A percentile compares a stretch with the other conserved stretches of the same genome.
phyloP scores from a whole-genome alignment of 1,284 basidiomycete genomes.

The Cronartium quercuum region DNA sequence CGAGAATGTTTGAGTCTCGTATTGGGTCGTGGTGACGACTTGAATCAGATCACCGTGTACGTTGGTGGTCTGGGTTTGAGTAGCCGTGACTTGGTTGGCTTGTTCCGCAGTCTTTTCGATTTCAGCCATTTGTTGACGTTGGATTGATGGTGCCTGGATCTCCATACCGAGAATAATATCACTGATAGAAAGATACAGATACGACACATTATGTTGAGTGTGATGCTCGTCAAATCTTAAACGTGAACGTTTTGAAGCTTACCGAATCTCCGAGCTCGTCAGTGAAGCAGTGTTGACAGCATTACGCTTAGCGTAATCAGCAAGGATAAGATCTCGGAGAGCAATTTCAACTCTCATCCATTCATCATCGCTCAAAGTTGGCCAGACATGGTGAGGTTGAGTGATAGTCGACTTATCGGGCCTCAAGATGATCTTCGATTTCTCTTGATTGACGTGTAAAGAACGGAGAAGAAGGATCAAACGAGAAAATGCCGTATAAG shows the following conservation, averaged over 20 bases:
- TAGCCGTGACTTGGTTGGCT: slow-evolving; percentile 87
- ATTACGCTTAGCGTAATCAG: slow-evolving; percentile 98
- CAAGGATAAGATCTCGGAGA: slow-evolving; percentile 84
- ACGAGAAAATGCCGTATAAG: slow-evolving; percentile 97
- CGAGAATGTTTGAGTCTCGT: slow-evolving; percentile 94
- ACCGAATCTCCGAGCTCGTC: slow-evolving; percentile 81
- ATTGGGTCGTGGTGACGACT: slow-evolving; percentile 93
- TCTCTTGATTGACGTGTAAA: slow-evolving; percentile 98
- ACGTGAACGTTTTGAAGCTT: slow-evolving; percentile 44
- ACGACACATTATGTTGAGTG: neutral
- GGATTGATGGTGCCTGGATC: slow-evolving; percentile 72
- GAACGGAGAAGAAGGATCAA: slow-evolving; percentile 91
- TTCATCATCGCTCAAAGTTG: slow-evolving; percentile 85
- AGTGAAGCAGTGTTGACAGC: slow-evolving; percentile 97
- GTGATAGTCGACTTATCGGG: slow-evolving; percentile 75
- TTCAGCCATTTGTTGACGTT: slow-evolving; percentile 99
- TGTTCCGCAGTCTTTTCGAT: slow-evolving; percentile 93
- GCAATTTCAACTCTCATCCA: slow-evolving; percentile 99
- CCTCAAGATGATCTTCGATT: slow-evolving; percentile 67
- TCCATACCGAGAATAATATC: slow-evolving; percentile 97
- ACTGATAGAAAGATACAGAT: slow-evolving; percentile 47
- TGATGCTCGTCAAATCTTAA: neutral
- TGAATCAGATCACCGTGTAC: slow-evolving; percentile 95
- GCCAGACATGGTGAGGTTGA: slow-evolving; percentile 96
- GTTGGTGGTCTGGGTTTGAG: slow-evolving; percentile 96